Conservation (phyloP, 768 basidiomycete species). For the Suillus cothurnatus region DNA sequence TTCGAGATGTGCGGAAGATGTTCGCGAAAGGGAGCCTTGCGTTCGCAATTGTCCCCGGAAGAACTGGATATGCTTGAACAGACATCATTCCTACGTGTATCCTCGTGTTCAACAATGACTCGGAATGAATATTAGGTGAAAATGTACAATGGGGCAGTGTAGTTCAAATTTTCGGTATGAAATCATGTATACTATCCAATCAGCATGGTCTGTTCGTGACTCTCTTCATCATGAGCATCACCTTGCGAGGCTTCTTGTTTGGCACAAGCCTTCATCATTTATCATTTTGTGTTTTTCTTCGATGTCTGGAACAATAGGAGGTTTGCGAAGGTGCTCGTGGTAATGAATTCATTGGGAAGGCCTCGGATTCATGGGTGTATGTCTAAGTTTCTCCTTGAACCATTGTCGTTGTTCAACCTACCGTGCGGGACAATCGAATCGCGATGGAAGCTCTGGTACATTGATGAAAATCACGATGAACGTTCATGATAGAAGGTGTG, state of each 20-base stretch:
- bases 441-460: no score
- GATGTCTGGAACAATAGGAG: background rate
- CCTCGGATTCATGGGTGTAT: background rate
- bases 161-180: conserved; percentile 83
- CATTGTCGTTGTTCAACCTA: background rate
- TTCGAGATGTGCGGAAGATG: conserved; percentile 54
- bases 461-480: no score
- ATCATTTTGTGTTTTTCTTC: background rate
- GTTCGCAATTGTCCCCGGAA: conserved; percentile 48
- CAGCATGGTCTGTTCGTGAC: background rate
- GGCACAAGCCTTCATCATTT: background rate
- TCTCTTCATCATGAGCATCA: background rate
- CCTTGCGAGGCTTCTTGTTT: no score
- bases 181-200: conserved; percentile 57
- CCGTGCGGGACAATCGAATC: background rate
- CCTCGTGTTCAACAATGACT: background rate
- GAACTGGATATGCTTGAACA: conserved; percentile 40
- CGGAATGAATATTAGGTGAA: background rate
- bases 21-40: conserved; percentile 55
- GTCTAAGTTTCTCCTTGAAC: background rate
- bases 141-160: background rate
- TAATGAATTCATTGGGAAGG: background rate
- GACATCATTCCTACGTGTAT: background rate
- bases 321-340: background rate
- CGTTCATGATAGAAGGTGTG: no score